Evolutionary conservation across 306 rosid genomes (phyloP), one percentile per base, ranked within the genome.

Genomic region (Elaeagnus macrophylla): DNA sequence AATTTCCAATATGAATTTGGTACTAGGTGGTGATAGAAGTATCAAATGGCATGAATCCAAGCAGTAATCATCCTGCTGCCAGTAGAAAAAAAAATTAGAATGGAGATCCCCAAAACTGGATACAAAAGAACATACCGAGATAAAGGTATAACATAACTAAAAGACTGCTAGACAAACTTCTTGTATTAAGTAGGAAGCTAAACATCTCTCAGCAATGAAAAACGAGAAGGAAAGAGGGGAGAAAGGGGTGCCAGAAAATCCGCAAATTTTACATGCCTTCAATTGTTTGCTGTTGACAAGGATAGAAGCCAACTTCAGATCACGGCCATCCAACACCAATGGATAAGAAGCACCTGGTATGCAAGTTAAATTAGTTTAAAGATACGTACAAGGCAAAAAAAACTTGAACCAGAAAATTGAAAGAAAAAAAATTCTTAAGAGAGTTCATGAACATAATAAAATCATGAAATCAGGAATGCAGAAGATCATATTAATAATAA

Each of bases 311-410:
- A 93, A 75, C 75, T 75, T 71, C 39, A 84, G 35, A 69, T 93
- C 96, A 12, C 9, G 53, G 54, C 99, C 99, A 67, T 82, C 79
- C 77, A 93, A 72, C 71, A 84, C 81, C 66, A 93, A 81, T 2
- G 94, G 86, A 32, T 74, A 42, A 47, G 82, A 64, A 68, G 82
- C 72, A 36, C 89, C 99, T 90, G 81, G 60, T 49, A 59, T 73
- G 58, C 60, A 72, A 43, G 32, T 60, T 37, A 51, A 62, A 52
- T 37, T 54, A 64, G 12, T 35, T 35, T 45, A 13, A 58, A 57
- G 17, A 43, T 39, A 20, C 20, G 32, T 5, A 5, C 32, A 5
- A 3, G 1, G 4, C 2, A 3, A 25, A 25, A 25, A 25, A 25
- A 5, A 25, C n/a, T n/a, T n/a, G 32, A 25, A 2, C 32, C 32